Evolutionary conservation across 164 flowering plant genomes (phyloP), one percentile per base, ranked within the genome.

Genomic region (Tinospora cordifolia): DNA sequence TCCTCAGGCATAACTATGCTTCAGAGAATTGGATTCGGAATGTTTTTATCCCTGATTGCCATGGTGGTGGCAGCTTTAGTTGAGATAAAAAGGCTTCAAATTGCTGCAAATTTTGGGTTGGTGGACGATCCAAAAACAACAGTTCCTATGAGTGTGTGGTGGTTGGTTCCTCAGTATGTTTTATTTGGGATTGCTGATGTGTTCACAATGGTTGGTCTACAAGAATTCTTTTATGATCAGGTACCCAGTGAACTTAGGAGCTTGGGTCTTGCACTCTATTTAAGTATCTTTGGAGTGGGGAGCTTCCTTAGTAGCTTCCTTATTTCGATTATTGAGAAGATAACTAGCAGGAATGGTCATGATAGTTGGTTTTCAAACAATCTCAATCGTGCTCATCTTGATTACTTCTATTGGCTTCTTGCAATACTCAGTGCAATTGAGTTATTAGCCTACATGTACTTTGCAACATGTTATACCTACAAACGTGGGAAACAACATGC

Each of bases 61-160:
- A 80, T 77, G 78, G 76, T 72, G n/a, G 65, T 77, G 25, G 80
- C 82, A 40, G 82, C 82, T n/a, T 13, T 75, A 24, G 76, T 77
- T 8, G 82, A 77, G 69, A 44, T 26, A 21, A 54, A 26, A 60
- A 75, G 77, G 62, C 54, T 75, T 59, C 39, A 47, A 62, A 38
- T 65, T 47, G 77, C 70, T 40, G 7, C 6, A 70, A 40, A 67
- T 22, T 67, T 54, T 64, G 77, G 77, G 17, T 21, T 74, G 40
- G 40, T 67, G 12, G 77, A 70, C 54, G 27, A n/a, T 6, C 77
- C 74, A 14, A 58, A 34, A 0, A 64, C 64, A 22, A 74, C 72
- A 38, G 13, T 74, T 40, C 76, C 76, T 8, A 69, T 74, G 76
- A 74, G 76, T 46, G 40, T 70, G 26, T 70, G 73, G 73, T 70